Percentiles rank a stretch among this genome's conserved stretches.
Evolutionary conservation across 2,329 filamentous ascomycete species (phyloP).

Genomic region (Paecilomyces fulvus): DNA sequence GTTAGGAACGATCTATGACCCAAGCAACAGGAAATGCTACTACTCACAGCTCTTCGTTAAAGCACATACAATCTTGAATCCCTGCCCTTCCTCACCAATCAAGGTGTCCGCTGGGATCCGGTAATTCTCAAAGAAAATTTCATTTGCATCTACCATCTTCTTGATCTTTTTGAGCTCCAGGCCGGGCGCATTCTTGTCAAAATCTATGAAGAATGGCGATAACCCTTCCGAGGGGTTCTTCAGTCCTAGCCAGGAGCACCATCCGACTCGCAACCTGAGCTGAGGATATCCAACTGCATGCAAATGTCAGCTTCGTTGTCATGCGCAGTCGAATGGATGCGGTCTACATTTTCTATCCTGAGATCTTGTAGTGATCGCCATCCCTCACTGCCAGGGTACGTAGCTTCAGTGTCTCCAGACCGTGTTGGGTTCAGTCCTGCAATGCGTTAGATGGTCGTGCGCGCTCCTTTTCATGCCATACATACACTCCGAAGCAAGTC

Average conservation of each 20-base stretch:
- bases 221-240: constrained; percentile 65
- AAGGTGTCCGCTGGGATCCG: constrained; percentile 54
- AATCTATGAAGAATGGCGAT: constrained; percentile 71
- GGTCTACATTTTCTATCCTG: constrained; percentile 63
- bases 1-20: background rate
- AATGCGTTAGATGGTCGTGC: background rate
- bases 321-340: background rate
- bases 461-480: background rate
- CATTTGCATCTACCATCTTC: constrained; percentile 86
- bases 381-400: constrained; percentile 56
- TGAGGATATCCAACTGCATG: constrained; percentile 63
- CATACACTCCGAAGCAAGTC: constrained; percentile 65
- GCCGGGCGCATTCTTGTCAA: constrained; percentile 53
- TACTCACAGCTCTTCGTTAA: constrained; percentile 17
- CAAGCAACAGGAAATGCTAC: background rate
- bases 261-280: constrained; percentile 76
- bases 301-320: constrained; percentile 4
- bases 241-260: constrained; percentile 72
- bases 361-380: constrained; percentile 55
- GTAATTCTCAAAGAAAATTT: constrained; percentile 81
- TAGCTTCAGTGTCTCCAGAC: constrained; percentile 67
- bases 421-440: constrained; percentile 66
- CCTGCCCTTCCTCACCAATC: constrained; percentile 64
- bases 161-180: constrained; percentile 64
- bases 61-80: constrained; percentile 58